phyloP scores from a whole-genome alignment of 176 grass and related monocot species.

The Lolium multiflorum region DNA sequence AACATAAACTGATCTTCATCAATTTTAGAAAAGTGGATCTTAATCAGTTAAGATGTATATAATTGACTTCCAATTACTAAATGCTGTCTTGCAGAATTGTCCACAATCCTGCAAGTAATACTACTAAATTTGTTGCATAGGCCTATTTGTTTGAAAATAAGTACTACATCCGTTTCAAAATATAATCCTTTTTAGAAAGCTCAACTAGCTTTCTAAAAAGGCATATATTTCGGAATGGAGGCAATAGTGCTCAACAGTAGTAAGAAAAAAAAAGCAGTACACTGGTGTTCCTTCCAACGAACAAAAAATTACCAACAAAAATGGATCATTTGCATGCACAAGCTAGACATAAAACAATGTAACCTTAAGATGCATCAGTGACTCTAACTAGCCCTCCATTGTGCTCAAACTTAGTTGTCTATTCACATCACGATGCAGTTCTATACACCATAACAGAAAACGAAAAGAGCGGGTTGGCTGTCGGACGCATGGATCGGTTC shows the following conservation, averaged over 20 bases:
- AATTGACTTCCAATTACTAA: constrained; percentile 16
- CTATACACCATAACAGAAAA: constrained; percentile 9
- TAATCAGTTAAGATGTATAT: constrained; percentile 16
- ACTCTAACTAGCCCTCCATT: neutral
- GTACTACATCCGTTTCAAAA: no score
- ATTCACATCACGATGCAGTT: neutral
- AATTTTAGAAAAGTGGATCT: neutral
- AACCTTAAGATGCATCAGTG: constrained; percentile 31
- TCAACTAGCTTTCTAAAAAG: no score
- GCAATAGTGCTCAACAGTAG: neutral
- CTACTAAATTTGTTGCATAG: constrained; percentile 10
- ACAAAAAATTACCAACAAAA: no score
- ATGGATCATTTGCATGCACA: constrained; percentile 9
- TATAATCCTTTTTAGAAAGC: no score
- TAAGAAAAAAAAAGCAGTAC: constrained; percentile 25
- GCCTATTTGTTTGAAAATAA: constrained; percentile 20
- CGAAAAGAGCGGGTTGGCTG: neutral
- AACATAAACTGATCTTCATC: neutral
- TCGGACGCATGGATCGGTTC: neutral
- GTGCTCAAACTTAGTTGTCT: neutral
- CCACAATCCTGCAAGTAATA: constrained; percentile 6
- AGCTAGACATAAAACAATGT: neutral
- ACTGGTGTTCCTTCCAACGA: no score
- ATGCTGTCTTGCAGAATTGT: neutral
- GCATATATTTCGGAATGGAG: no score